A percentile compares a stretch with the other conserved stretches of the same genome.
phyloP scores from a whole-genome alignment of 805 yeast species.

The Yamadazyma insecticola region DNA sequence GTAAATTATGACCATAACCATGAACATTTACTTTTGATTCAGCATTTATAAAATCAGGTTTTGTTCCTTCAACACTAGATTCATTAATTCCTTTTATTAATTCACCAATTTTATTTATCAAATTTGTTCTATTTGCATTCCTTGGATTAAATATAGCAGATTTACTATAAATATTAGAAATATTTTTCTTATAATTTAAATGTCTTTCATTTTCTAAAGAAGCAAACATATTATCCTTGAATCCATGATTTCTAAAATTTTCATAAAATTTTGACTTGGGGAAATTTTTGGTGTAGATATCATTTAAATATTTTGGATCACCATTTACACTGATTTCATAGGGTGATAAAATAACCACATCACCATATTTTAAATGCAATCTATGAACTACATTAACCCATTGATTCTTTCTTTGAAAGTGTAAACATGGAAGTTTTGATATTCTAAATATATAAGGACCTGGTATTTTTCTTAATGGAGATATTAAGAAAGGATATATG shows the following conservation, averaged over 20 bases:
- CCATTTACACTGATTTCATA: conserved; percentile 55
- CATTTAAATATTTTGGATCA: conserved; percentile 45
- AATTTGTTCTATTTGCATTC: conserved; percentile 21
- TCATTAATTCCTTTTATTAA: conserved; percentile 21
- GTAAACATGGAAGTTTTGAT: conserved; percentile 28
- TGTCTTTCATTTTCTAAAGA: conserved; percentile 48
- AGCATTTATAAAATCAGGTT: conserved; percentile 32
- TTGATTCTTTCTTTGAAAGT: conserved; percentile 41
- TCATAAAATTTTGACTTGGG: conserved; percentile 57
- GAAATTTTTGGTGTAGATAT: conserved; percentile 53
- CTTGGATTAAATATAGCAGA: conserved; percentile 27
- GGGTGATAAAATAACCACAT: conserved; percentile 59
- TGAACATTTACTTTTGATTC: conserved; percentile 25
- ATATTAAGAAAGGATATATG: conserved; percentile 43
- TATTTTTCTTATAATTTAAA: conserved; percentile 27
- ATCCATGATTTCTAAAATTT: conserved; percentile 56
- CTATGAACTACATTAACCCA: conserved; percentile 39
- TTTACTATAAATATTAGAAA: conserved; percentile 31
- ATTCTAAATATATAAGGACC: conserved; percentile 55
- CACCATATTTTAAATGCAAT: conserved; percentile 55
- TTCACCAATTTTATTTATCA: conserved; percentile 23
- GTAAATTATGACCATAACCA: conserved; percentile 26
- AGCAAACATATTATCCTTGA: conserved; percentile 53
- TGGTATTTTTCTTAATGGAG: conserved; percentile 50
- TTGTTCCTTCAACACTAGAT: conserved; percentile 25